Conservation (phyloP, 2,329 filamentous ascomycete genomes). For the Parastagonospora avenae region DNA sequence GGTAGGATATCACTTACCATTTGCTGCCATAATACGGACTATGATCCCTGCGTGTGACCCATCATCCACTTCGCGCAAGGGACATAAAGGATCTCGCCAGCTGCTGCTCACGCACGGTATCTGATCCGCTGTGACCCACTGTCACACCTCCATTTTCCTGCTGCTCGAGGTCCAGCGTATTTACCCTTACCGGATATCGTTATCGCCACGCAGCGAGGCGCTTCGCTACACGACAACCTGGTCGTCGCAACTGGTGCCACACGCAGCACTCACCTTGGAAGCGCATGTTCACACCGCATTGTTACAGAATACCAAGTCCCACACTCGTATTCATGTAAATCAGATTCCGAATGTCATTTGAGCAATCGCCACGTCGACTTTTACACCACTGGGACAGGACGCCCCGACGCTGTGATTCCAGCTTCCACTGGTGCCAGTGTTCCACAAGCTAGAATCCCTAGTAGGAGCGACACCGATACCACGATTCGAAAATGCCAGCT, state of each 20-base stretch:
- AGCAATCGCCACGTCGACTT: conserved; percentile 21
- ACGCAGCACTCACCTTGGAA: conserved; percentile 23
- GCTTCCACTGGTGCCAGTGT: conserved; percentile 45
- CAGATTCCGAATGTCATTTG: conserved; percentile 24
- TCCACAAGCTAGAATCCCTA: conserved; percentile 21
- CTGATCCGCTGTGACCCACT: conserved; percentile 17
- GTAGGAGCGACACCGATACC: conserved; percentile 11
- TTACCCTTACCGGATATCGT: conserved; percentile 15
- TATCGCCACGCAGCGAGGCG: conserved; percentile 21
- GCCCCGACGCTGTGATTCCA: conserved; percentile 23
- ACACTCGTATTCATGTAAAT: conserved; percentile 41
- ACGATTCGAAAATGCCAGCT: conserved; percentile 39
- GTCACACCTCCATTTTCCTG: conserved; percentile 6
- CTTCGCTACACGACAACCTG: conserved; percentile 28
- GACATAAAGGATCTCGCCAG: conserved; percentile 41
- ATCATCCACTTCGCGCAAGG: conserved; percentile 33
- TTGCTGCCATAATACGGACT: conserved; percentile 39
- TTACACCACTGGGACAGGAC: conserved; percentile 20
- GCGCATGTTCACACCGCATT: conserved; percentile 41
- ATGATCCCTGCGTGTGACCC: conserved; percentile 40
- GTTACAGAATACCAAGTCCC: conserved; percentile 28
- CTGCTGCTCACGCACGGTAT: conserved; percentile 36
- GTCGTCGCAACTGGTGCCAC: conserved; percentile 29
- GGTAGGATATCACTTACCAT: conserved; percentile 43
- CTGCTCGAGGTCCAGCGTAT: conserved; percentile 2